Conservation (phyloP, 2,329 filamentous ascomycete genomes). For the Calonectria pseudoreteaudii region DNA sequence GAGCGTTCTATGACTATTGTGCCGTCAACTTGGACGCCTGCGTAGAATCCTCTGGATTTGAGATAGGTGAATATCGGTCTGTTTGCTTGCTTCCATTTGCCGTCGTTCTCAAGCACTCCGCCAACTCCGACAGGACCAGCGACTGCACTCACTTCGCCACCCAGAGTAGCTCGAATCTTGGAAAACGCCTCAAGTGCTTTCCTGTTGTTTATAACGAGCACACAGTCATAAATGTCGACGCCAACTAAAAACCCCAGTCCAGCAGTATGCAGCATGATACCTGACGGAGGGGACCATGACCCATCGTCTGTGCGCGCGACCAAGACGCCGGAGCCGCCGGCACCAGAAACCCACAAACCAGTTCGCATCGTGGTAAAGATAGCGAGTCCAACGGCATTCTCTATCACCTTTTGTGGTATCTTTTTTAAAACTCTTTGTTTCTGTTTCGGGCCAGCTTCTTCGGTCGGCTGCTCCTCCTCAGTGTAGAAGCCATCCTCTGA, state of each 20-base stretch:
- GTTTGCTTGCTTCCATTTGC: conserved; percentile 63
- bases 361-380: conserved; percentile 79
- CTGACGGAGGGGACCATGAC: conserved; percentile 82
- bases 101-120: conserved; percentile 73
- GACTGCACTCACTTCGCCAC: conserved; percentile 80
- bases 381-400: conserved; percentile 74
- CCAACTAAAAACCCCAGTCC: conserved; percentile 84
- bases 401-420: conserved; percentile 69
- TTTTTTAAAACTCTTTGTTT: conserved; percentile 62
- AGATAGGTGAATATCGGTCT: conserved; percentile 72
- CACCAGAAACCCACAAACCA: conserved; percentile 74
- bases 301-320: conserved; percentile 73
- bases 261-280: conserved; percentile 83
- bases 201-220: conserved; percentile 84
- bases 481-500: conserved; percentile 66
- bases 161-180: conserved; percentile 78
- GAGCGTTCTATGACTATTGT: conserved; percentile 85
- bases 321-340: conserved; percentile 74
- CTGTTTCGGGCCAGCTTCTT: conserved; percentile 48
- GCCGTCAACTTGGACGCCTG: conserved; percentile 86
- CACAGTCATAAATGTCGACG: conserved; percentile 89
- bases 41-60: conserved; percentile 89
- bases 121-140: conserved; percentile 78
- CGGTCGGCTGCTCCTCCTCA: conserved; percentile 46
- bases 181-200: conserved; percentile 83